Conservation (phyloP, 805 yeast species). For the Candida nanaspora region DNA sequence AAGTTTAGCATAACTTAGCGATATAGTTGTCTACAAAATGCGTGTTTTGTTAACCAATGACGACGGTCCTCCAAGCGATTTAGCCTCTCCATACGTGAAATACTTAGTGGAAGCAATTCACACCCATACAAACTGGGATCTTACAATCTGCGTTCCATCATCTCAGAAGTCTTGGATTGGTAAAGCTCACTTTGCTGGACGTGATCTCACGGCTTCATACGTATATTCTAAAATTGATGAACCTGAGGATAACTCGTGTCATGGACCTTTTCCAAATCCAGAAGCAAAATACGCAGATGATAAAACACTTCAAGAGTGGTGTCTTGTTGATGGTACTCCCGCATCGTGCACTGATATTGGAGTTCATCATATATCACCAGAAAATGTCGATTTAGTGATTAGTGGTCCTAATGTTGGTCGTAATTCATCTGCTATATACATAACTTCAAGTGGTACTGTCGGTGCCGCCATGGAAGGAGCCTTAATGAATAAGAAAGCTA, state of each 20-base stretch:
- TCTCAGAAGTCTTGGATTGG: conserved; percentile 95
- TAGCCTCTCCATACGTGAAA: conserved; percentile 78
- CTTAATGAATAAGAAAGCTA: conserved; percentile 57
- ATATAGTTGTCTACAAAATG: too few species aligned
- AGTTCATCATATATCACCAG: conserved; percentile 55
- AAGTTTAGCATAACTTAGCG: too few species aligned
- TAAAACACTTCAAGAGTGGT: conserved; percentile 66
- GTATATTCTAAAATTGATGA: conserved; percentile 47
- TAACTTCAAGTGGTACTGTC: conserved; percentile 87
- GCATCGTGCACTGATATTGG: conserved; percentile 95
- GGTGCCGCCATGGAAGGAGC: conserved; percentile 97
- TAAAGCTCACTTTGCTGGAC: conserved; percentile 89
- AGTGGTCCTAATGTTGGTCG: conserved; percentile 97
- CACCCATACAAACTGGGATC: conserved; percentile 69
- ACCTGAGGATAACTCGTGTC: conserved; percentile 44
- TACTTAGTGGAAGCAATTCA: conserved; percentile 66
- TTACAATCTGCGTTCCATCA: conserved; percentile 78
- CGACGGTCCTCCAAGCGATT: conserved; percentile 87
- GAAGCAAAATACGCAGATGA: conserved; percentile 32
- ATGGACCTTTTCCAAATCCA: conserved; percentile 61
- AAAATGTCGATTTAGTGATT: conserved; percentile 75
- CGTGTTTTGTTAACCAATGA: conserved; percentile 64
- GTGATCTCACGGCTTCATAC: conserved; percentile 51
- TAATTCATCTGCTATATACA: conserved; percentile 82
- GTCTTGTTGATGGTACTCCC: conserved; percentile 85